Base-by-base conservation (phyloP, 371 early-diverging fungal species). In the Blakeslea trispora region DNA sequence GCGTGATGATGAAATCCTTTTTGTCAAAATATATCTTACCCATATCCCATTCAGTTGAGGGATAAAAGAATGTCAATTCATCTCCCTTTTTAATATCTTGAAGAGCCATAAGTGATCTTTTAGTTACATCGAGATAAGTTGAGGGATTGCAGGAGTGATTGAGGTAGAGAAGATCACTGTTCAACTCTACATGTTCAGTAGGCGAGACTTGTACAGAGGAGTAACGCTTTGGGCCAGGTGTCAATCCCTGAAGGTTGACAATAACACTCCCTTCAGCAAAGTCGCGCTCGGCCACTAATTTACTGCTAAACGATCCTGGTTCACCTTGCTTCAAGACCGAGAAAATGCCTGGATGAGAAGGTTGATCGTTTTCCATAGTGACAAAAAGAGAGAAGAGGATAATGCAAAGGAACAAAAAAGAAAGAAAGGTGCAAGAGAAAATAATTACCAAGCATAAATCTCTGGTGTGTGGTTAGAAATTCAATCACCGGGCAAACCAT, bases 41-140 rank as follows among this genome's bases (percentile, higher is more conserved):
- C 93, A 93, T 93, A 63, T 88, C 88, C 90, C 91, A 93, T 62
- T 93, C 93, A 28, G 88, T 88, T 15, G 83, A 81, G 23, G 91
- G 91, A 61, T 93, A 93, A 65, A 91, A 91, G 67, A 93, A 91
- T 15, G 87, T 87, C 51, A 91, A 23, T 55, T 86, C 89, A 44
- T 86, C 88, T 17, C 90, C 91, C 19, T 63, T 66, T 48, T 69
- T 63, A 43, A 87, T 58, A 55, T 86, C 85, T 28, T 67, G 69
- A 14, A 65, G 53, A 8, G 91, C 93, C 13, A 77, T 69, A 11
- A 90, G 71, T 15, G 63, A 60, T 64, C 61, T 71, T 23, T 61
- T 50, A 47, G 74, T 75, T 9, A 81, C 75, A 53, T 90, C 86
- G 51, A 92, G 53, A 19, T 71, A 44, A 6, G 79, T 78, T 18